phyloP scores from a whole-genome alignment of 1,284 basidiomycete species.

The Veloporphyrellus conicus region DNA sequence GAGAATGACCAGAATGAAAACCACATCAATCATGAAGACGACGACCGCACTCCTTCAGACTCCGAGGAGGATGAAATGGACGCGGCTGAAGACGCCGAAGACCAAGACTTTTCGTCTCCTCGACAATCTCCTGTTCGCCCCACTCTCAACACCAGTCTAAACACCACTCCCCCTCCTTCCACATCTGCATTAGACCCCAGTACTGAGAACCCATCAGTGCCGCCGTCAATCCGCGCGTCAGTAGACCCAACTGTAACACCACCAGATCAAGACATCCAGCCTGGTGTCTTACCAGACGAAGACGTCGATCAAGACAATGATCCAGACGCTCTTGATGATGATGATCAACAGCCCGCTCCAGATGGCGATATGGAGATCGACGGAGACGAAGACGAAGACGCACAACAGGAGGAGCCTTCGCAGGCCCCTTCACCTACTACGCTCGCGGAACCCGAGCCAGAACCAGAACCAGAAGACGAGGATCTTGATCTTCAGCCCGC shows the following conservation, averaged over 20 bases:
- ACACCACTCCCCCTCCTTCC: constrained; percentile 6
- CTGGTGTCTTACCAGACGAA: constrained; percentile 16
- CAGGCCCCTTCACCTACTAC: constrained; percentile 26
- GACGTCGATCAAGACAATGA: constrained; percentile 29
- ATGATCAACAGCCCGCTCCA: constrained; percentile 21
- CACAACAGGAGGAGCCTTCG: constrained; percentile 25
- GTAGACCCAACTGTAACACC: constrained; percentile 22
- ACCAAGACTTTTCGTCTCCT: constrained; percentile 14
- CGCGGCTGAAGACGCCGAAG: constrained; percentile 34
- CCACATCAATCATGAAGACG: constrained; percentile 13
- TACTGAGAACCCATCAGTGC: constrained; percentile 15
- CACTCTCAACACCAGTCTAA: constrained; percentile 17
- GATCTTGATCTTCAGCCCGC: constrained; percentile 69
- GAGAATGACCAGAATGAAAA: constrained; percentile 16
- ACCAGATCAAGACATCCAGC: constrained; percentile 14
- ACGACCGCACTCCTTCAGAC: constrained; percentile 18
- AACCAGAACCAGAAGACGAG: constrained; percentile 33
- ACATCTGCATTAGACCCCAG: constrained; percentile 12
- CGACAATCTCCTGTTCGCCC: constrained; percentile 20
- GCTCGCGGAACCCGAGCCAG: constrained; percentile 23
- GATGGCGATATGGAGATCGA: constrained; percentile 35
- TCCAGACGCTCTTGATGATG: constrained; percentile 23
- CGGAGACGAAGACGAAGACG: constrained; percentile 38
- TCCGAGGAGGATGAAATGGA: constrained; percentile 37
- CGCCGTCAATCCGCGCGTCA: constrained; percentile 19